Base-by-base conservation (phyloP, 495 filamentous ascomycete species). In the Annulohypoxylon stygium region DNA sequence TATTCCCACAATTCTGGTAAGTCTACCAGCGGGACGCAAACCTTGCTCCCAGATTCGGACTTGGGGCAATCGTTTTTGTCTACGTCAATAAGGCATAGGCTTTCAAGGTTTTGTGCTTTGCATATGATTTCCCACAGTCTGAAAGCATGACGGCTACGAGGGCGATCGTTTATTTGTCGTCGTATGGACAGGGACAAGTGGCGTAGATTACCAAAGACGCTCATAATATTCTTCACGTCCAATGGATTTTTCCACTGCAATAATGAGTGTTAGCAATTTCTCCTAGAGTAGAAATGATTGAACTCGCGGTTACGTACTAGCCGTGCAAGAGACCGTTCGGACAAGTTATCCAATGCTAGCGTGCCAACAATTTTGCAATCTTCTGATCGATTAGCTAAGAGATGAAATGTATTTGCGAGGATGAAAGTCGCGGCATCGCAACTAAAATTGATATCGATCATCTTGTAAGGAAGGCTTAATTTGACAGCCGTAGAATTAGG, bases 181-280 rank as follows among this genome's bases (percentile, higher is more conserved):
- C 74, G 71, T 3, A 78, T 36, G 8, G 74, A 70, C 30, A 78
- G 53, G 20, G 75, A 75, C 8, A 78, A 54, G 45, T 69, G 58
- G 7, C 26, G 58, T 7, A 78, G 62, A 11, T 69, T 58, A 11
- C 16, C 37, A 8, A 76, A 68, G 0, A 58, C 41, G 33, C 10
- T 33, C 14, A 75, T 71, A 53, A 78, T 76, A 50, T 78, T 78
- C 61, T 69, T 75, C 25, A 78, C 71, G 65, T 78, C 76, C 60
- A 61, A 61, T 6, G 76, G 76, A 48, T 78, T 78, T 18, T 58
- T 57, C 76, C 76, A 78, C n/a, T 43, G 14, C 36, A n/a, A 43
- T n/a, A n/a, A 43, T 3, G 14, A 43, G 12, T 14, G 39, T 43
- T n/a, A 43, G 39, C 39, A 43, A 43, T 14, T 43, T 43, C 39